Evolutionary conservation across 805 yeast genomes (phyloP), one percentile per base, ranked within the genome.

Genomic region (Candida silvatica): DNA sequence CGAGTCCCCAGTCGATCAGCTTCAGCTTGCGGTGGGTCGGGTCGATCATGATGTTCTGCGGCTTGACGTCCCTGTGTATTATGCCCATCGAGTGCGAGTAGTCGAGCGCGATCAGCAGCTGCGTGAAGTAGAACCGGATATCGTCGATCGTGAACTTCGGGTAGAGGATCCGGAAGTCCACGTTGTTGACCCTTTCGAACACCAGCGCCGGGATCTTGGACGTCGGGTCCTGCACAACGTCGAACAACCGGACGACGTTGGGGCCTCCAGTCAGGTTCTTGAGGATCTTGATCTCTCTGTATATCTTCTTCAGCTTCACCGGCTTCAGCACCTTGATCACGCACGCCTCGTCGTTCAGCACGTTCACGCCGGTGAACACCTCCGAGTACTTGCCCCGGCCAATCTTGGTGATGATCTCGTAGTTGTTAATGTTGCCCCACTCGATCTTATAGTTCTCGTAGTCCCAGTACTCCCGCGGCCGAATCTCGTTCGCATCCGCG

Each of bases 371-470:
- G 45, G 85, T 75, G 51, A 88, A 88, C 32, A 88, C 97, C 61
- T 88, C 97, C 12, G 94, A 82, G 56, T 88, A 88, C 60, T 86
- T 86, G 33, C 97, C 97, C 38, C 96, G 71, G 8, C 97, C 97
- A 34, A 88, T 71, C 56, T 86, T 87, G 42, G 76, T 74, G 27
- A 81, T 68, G 31, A 87, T 78, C 61, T 88, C 97, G 57, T 87
- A 87, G 52, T 80, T 77, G n/a, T 77, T 72, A 45, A 83, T 94
- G 29, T 74, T 66, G 25, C 92, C 87, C 95, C 96, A 87, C 45
- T 74, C 74, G 42, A 88, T 77, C 27, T 73, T 70, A 34, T 80
- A 72, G 49, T 72, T 74, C 44, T 66, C 71, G 43, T 76, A 76
- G 60, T 88, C 95, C 90, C 95, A 88, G 61, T 84, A 88, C 40